Evolutionary conservation across 1,284 basidiomycete species (phyloP).

Genomic region (Mycosarcoma maydis): DNA sequence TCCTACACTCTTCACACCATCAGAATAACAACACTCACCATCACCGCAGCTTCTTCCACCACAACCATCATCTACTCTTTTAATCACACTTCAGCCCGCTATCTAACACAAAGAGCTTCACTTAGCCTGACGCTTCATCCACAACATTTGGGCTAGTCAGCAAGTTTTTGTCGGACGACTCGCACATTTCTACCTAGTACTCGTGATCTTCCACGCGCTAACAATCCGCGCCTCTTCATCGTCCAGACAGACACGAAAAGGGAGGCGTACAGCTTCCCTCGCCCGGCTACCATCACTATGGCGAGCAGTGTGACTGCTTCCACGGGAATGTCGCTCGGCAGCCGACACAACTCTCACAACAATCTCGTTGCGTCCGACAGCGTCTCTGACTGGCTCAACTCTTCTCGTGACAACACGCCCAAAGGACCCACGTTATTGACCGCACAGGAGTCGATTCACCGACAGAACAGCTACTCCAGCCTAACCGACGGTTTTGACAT

Average conservation of each 20-base stretch:
- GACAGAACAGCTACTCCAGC: slow-evolving; percentile 34
- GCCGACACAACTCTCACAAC: slow-evolving; percentile 43
- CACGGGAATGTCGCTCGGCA: slow-evolving; percentile 34
- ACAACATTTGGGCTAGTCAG: background rate
- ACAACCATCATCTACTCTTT: too few relatives aligned
- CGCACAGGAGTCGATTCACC: slow-evolving; percentile 8
- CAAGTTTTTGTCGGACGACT: too few relatives aligned
- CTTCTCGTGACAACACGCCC: slow-evolving; percentile 29
- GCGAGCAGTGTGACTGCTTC: slow-evolving; percentile 27
- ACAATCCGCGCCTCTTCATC: background rate
- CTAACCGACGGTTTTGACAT: slow-evolving; percentile 44
- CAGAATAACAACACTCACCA: background rate
- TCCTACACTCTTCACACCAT: background rate
- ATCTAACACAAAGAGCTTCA: too few relatives aligned
- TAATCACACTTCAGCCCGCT: too few relatives aligned
- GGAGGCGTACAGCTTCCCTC: slow-evolving; percentile 19
- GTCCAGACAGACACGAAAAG: background rate
- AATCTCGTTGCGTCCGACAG: slow-evolving; percentile 39
- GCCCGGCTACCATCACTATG: slow-evolving; percentile 16
- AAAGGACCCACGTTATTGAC: slow-evolving; percentile 8
- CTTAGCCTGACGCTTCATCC: too few relatives aligned
- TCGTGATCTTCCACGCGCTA: background rate
- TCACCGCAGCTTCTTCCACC: background rate
- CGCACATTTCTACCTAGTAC: too few relatives aligned
- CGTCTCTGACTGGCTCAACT: slow-evolving; percentile 36